These are phyloP conservation scores for Lecanicillium sp. DNA, from an alignment of 2,329 filamentous ascomycete species.

Conservation along the genomic window DNA sequence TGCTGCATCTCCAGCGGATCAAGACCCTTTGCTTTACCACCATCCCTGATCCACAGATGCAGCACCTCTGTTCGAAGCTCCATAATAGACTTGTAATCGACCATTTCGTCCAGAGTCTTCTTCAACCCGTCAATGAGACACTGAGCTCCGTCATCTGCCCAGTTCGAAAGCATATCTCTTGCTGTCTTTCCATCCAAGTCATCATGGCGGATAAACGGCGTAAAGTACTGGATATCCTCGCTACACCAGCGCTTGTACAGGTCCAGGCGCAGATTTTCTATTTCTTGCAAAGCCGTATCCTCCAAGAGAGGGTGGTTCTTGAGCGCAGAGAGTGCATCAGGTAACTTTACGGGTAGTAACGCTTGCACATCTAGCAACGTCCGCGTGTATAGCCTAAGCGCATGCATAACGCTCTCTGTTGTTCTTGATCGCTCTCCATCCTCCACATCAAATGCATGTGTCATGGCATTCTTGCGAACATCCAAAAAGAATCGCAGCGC, in stretches of 20 bases:
- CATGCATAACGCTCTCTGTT: slow-evolving; percentile 47
- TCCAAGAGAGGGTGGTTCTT: slow-evolving; percentile 64
- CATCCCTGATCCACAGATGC: slow-evolving; percentile 66
- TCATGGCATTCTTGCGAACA: slow-evolving; percentile 61
- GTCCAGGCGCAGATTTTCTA: slow-evolving; percentile 70
- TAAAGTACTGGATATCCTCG: slow-evolving; percentile 76
- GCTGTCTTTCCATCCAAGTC: slow-evolving; percentile 57
- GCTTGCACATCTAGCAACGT: slow-evolving; percentile 72
- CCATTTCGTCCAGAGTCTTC: slow-evolving; percentile 48
- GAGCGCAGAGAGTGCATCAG: slow-evolving; percentile 58
- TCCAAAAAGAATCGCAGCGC: slow-evolving; percentile 71
- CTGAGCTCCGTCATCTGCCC: slow-evolving; percentile 54
- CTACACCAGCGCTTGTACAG: slow-evolving; percentile 72
- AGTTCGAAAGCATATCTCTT: slow-evolving; percentile 51
- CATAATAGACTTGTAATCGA: slow-evolving; percentile 61
- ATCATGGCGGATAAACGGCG: slow-evolving; percentile 77
- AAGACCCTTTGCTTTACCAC: slow-evolving; percentile 55
- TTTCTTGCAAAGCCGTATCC: slow-evolving; percentile 55
- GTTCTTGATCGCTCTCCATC: slow-evolving; percentile 31
- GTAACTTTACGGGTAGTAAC: slow-evolving; percentile 63
- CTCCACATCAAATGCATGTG: slow-evolving; percentile 47
- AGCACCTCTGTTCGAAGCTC: slow-evolving; percentile 62
- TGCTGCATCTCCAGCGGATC: slow-evolving; percentile 61
- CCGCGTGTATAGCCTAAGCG: slow-evolving; percentile 64
- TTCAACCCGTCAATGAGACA: slow-evolving; percentile 54